These are phyloP conservation scores for Fraxinus sp. DNA, from an alignment of 305 asterid genomes.

Conservation along the genomic window DNA sequence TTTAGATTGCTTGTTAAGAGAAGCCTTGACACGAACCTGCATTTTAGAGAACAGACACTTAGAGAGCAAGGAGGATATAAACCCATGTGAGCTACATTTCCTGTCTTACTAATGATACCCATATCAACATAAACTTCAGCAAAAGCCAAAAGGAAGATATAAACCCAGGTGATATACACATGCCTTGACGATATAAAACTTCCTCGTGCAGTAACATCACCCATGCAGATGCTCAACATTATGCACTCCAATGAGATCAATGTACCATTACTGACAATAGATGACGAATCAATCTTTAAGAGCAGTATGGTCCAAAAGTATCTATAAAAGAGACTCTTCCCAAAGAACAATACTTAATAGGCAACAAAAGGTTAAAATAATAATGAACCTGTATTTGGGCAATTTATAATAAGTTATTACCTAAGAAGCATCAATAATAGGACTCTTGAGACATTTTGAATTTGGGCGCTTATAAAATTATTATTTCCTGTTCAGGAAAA, in stretches of 20 bases:
- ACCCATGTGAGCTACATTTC: not conserved
- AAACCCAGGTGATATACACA: not conserved
- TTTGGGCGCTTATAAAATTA: not conserved
- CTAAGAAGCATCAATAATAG: not conserved
- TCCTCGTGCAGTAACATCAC: not conserved
- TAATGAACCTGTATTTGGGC: not conserved
- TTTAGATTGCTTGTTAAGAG: slow-evolving; percentile 76
- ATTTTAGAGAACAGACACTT: slow-evolving; percentile 22
- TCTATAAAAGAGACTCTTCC: not conserved
- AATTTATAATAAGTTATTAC: not conserved
- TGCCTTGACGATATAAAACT: not conserved
- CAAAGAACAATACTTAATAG: not conserved
- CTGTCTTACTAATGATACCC: not conserved
- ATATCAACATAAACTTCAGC: not conserved
- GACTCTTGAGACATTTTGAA: not conserved
- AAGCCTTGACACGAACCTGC: slow-evolving; percentile 88
- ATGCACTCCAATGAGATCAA: not conserved
- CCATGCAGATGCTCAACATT: not conserved
- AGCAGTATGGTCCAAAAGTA: not conserved
- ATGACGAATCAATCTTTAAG: not conserved
- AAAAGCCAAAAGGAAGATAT: not conserved
- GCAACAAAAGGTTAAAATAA: not conserved
- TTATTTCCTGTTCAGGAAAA: not conserved
- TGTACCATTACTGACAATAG: not conserved
- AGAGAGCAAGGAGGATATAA: slow-evolving; percentile 16